These are phyloP conservation scores for Polysphondylium violaceum DNA, from an alignment of 78 protist species.

Conservation along the genomic window DNA sequence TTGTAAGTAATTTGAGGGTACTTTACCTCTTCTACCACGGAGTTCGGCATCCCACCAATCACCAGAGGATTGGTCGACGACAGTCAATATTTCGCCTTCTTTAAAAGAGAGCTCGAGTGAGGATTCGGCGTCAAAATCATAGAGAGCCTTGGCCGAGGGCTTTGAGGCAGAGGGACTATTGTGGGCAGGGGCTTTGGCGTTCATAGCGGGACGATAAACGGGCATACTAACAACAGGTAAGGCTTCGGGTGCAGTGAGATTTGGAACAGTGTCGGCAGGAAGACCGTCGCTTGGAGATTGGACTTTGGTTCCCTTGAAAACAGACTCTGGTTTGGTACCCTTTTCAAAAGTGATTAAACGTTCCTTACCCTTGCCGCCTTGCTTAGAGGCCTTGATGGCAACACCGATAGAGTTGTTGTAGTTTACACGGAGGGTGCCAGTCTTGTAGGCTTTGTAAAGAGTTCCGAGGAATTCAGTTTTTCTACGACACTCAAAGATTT, in stretches of 20 bases:
- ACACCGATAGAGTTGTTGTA: conserved; percentile 55
- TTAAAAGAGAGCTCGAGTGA: conserved; percentile 76
- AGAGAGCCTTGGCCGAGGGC: conserved; percentile 79
- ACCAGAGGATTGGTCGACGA: conserved; percentile 48
- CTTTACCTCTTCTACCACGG: conserved; percentile 68
- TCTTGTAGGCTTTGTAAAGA: conserved; percentile 52
- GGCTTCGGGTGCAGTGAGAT: conserved; percentile 71
- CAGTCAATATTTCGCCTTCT: conserved; percentile 80
- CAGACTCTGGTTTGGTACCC: conserved; percentile 42
- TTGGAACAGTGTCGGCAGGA: conserved; percentile 58
- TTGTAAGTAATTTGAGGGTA: conserved; percentile 74
- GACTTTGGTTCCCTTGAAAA: conserved; percentile 54
- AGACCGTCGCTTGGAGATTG: conserved; percentile 30
- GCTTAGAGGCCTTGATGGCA: conserved; percentile 64
- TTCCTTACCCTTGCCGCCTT: conserved; percentile 80
- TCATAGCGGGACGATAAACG: conserved; percentile 63
- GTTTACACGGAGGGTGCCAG: conserved; percentile 26
- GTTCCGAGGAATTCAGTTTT: conserved; percentile 82
- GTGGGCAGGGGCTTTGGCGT: conserved; percentile 38
- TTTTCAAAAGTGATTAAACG: conserved; percentile 66
- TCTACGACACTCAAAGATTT: conserved; percentile 77
- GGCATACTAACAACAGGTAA: conserved; percentile 67
- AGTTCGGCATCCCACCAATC: conserved; percentile 78
- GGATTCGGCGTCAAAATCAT: conserved; percentile 83
- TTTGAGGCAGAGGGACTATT: conserved; percentile 7